Evolutionary conservation across 2,329 filamentous ascomycete species (phyloP), one percentile per base, ranked within the genome.

Genomic region (Apiospora saccharicola): DNA sequence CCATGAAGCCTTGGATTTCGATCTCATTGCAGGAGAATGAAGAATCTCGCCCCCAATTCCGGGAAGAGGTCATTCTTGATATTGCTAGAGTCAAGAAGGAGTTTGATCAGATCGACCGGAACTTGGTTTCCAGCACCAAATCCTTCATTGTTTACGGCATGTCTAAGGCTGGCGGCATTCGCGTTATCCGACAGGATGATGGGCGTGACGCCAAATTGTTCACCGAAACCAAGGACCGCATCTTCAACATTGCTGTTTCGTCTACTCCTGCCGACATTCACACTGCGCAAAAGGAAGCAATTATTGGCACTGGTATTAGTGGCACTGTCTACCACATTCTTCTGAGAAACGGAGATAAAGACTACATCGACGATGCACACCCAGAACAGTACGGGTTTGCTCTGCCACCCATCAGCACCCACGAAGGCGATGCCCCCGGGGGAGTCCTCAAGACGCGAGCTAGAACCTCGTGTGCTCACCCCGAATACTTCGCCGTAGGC

Each of bases 311-410:
- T 72, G 96, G 96, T 73, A 92, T 98, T 77, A 97, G 96, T 78
- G 97, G 96, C 64, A 94, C 95, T 13, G 94, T 98, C n/a, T 98
- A 98, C 85, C 99, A 96, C 93, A 92, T 95, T 14, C 89, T 93
- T 79, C 90, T 97, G 76, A 92, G 90, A 73, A 92, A 94, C 71
- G 89, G 91, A 69, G 89, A 93, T 75, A 93, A 93, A 77, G 94
- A 98, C 77, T 88, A 94, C 73, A 91, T 96, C 69, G 92, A 94
- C 71, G 91, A 94, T 76, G 89, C 92, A 71, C 90, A 94, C 75
- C 89, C 96, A 68, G 95, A 98, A 82, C 91, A 93, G 75, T 92
- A 95, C 78, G 95, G 94, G 71, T 94, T 99, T 78, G 91, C 96
- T 71, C 92, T 99, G 76, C 96, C 96, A 24, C 95, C 96, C 0